phyloP scores from a whole-genome alignment of 2,329 filamentous ascomycete species.

The Fusarium penzigii region DNA sequence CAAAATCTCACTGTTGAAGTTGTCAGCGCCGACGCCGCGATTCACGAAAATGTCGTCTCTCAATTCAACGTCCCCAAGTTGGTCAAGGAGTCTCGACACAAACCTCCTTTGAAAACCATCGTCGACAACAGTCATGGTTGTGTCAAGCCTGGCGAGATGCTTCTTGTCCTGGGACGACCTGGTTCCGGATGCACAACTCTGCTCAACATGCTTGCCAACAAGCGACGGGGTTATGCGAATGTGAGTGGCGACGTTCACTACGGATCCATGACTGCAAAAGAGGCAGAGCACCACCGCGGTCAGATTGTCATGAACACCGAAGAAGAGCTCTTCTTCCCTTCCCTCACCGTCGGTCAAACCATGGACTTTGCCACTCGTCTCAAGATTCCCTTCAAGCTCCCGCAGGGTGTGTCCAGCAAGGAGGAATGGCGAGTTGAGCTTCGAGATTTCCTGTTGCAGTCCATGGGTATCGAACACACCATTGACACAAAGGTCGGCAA shows the following conservation, averaged over 20 bases:
- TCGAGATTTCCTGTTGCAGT: conserved; percentile 57
- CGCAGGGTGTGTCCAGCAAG: conserved; percentile 40
- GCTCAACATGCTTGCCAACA: conserved; percentile 69
- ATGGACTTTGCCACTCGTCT: conserved; percentile 67
- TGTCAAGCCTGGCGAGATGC: conserved; percentile 72
- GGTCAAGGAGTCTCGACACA: conserved; percentile 53
- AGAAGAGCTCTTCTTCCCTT: conserved; percentile 65
- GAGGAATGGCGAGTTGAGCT: conserved; percentile 49
- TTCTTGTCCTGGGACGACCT: conserved; percentile 68
- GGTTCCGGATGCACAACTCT: conserved; percentile 72
- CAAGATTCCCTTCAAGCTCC: conserved; percentile 54
- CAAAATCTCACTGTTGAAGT: conserved; percentile 64
- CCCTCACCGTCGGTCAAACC: conserved; percentile 70
- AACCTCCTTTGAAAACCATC: conserved; percentile 63
- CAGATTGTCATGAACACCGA: conserved; percentile 72
- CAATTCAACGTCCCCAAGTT: conserved; percentile 58
- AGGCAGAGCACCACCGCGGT: conserved; percentile 50
- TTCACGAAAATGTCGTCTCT: conserved; percentile 65
- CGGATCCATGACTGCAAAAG: conserved; percentile 51
- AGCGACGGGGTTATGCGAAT: conserved; percentile 57
- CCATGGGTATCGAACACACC: conserved; percentile 61
- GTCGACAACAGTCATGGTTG: conserved; percentile 67
- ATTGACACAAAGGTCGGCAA: conserved; percentile 68
- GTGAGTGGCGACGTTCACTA: conserved; percentile 61
- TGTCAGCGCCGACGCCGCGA: conserved; percentile 59